Evolutionary conservation across 2,329 filamentous ascomycete species (phyloP).

Genomic region (Paramyrothecium roridum): DNA sequence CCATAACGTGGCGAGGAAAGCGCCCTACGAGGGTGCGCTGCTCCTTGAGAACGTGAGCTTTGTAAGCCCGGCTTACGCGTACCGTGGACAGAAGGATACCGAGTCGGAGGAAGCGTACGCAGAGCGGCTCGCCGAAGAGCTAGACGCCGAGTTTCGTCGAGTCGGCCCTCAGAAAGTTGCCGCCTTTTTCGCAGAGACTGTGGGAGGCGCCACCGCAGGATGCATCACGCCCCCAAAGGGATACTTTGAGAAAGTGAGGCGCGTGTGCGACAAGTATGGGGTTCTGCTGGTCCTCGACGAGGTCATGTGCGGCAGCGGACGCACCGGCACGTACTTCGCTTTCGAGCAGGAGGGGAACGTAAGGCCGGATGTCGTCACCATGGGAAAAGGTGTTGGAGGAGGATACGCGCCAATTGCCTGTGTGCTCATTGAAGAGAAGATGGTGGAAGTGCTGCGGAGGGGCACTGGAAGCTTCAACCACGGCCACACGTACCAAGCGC

Average conservation of each 20-base stretch:
- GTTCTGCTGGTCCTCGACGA: conserved; percentile 78
- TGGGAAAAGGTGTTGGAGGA: conserved; percentile 64
- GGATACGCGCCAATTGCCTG: conserved; percentile 62
- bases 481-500: conserved; percentile 61
- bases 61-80: conserved; percentile 66
- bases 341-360: conserved; percentile 57
- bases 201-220: conserved; percentile 66
- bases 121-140: conserved; percentile 55
- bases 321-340: conserved; percentile 56
- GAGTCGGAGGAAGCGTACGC: conserved; percentile 62
- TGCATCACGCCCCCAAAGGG: conserved; percentile 64
- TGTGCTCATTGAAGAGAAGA: conserved; percentile 49
- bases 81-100: conserved; percentile 47
- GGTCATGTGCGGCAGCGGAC: conserved; percentile 67
- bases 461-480: conserved; percentile 40
- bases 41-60: conserved; percentile 44
- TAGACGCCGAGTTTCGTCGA: conserved; percentile 64
- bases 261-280: conserved; percentile 67
- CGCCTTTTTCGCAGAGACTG: conserved; percentile 70
- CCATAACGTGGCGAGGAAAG: conserved; percentile 58
- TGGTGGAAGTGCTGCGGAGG: conserved; percentile 40
- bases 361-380: conserved; percentile 60
- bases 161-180: conserved; percentile 65
- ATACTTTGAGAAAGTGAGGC: conserved; percentile 67
- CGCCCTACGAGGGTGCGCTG: conserved; percentile 49